Conservation (phyloP, 768 basidiomycete species). For the Punctularia strigosozonata region DNA sequence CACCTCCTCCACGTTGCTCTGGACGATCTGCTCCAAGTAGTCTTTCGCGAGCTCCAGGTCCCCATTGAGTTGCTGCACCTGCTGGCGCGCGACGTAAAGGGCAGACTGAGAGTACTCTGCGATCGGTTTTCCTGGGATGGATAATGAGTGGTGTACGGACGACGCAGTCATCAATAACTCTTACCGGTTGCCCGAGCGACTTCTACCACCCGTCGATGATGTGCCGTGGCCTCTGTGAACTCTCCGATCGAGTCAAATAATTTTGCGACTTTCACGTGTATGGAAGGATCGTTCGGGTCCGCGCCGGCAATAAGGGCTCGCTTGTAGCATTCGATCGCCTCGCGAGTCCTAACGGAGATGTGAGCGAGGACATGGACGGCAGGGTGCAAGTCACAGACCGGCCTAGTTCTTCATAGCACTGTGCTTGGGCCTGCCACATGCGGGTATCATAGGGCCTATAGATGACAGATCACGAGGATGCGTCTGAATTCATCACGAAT, state of each 20-base stretch:
- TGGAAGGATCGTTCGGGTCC: slow-evolving; percentile 62
- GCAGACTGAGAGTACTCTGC: slow-evolving; percentile 79
- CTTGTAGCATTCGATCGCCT: slow-evolving; percentile 87
- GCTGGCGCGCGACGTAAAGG: slow-evolving; percentile 72
- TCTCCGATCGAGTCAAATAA: slow-evolving; percentile 62
- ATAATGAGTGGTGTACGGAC: neutral
- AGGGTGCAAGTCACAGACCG: slow-evolving; percentile 33
- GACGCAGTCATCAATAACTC: slow-evolving; percentile 11
- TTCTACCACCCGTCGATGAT: slow-evolving; percentile 73
- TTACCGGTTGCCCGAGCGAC: slow-evolving; percentile 53
- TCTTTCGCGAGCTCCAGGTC: slow-evolving; percentile 61
- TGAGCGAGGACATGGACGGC: neutral
- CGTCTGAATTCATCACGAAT: neutral
- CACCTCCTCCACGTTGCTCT: slow-evolving; percentile 77
- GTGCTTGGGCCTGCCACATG: slow-evolving; percentile 90
- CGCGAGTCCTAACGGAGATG: slow-evolving; percentile 44
- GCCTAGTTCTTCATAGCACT: slow-evolving; percentile 88
- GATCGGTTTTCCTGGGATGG: slow-evolving; percentile 46
- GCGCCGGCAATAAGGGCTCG: slow-evolving; percentile 80
- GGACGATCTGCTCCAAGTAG: slow-evolving; percentile 62
- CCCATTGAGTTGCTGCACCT: slow-evolving; percentile 49
- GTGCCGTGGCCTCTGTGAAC: slow-evolving; percentile 54
- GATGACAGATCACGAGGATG: neutral
- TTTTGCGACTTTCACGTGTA: slow-evolving; percentile 64
- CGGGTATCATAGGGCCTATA: slow-evolving; percentile 82